These are phyloP conservation scores for Lodderomyces oxycetoniae DNA, from an alignment of 1,139 yeast genomes.

Conservation along the genomic window DNA sequence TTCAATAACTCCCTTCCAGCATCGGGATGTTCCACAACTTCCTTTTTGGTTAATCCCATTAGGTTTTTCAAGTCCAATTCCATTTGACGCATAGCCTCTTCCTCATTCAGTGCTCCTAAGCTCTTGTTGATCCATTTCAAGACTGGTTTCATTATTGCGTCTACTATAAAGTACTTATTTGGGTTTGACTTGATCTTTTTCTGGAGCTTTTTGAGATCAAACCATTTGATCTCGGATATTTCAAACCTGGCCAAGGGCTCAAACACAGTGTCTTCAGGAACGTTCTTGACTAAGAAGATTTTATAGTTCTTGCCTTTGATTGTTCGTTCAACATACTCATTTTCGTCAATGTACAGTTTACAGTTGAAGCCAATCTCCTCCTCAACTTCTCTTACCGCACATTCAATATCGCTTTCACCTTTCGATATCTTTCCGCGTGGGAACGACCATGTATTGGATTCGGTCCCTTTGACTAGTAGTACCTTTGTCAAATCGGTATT, in stretches of 20 bases:
- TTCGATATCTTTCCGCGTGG: slow-evolving; percentile 97
- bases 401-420: slow-evolving; percentile 82
- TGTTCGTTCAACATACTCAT: slow-evolving; percentile 77
- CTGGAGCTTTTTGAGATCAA: slow-evolving; percentile 33
- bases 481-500: slow-evolving; percentile 68
- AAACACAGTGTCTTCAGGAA: slow-evolving; percentile 72
- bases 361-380: slow-evolving; percentile 97
- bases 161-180: slow-evolving; percentile 52
- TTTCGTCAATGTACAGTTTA: slow-evolving; percentile 57
- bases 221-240: slow-evolving; percentile 55
- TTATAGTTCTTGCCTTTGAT: slow-evolving; percentile 81
- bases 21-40: slow-evolving; percentile 32
- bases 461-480: slow-evolving; percentile 80
- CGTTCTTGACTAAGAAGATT: slow-evolving; percentile 70
- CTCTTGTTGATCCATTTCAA: slow-evolving; percentile 51
- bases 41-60: slow-evolving; percentile 46
- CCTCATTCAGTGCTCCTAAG: slow-evolving; percentile 49
- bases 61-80: slow-evolving; percentile 60
- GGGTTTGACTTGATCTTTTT: slow-evolving; percentile 38
- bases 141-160: slow-evolving; percentile 59
- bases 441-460: slow-evolving; percentile 85
- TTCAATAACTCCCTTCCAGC: slow-evolving; percentile 75
- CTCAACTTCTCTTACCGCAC: slow-evolving; percentile 89
- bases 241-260: slow-evolving; percentile 84
- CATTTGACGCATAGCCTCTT: slow-evolving; percentile 50